phyloP scores from a whole-genome alignment of 371 early-diverging fungal species.

The Parasitella parasitica region DNA sequence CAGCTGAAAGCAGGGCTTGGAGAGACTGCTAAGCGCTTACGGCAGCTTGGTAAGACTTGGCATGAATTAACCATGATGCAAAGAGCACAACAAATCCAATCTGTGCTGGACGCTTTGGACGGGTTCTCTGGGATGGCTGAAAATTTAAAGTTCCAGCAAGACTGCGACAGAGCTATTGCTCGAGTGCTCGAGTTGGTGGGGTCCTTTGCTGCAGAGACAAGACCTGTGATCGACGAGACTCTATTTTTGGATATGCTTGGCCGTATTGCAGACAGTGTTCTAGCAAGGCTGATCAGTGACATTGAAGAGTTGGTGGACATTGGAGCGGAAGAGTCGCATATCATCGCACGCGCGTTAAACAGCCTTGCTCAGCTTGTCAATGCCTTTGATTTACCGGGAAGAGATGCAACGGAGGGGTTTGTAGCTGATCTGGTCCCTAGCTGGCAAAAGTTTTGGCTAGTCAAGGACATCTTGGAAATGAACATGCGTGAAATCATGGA shows the following conservation, averaged over 20 bases:
- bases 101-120: constrained; percentile 33
- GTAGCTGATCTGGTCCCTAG: constrained; percentile 41
- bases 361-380: constrained; percentile 54
- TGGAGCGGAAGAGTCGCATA: constrained; percentile 67
- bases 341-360: constrained; percentile 52
- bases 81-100: constrained; percentile 23
- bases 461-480: constrained; percentile 67
- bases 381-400: constrained; percentile 49
- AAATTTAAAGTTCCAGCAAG: constrained; percentile 38
- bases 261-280: constrained; percentile 44
- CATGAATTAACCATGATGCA: constrained; percentile 35
- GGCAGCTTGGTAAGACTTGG: constrained; percentile 32
- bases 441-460: constrained; percentile 60
- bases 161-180: constrained; percentile 50
- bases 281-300: constrained; percentile 51
- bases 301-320: constrained; percentile 63
- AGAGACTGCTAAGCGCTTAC: constrained; percentile 16
- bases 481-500: constrained; percentile 73
- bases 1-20: neutral
- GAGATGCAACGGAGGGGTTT: constrained; percentile 36
- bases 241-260: constrained; percentile 42
- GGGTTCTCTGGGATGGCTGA: constrained; percentile 56
- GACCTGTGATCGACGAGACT: constrained; percentile 16
- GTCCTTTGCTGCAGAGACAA: constrained; percentile 45
- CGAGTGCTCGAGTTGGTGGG: constrained; percentile 50